Evolutionary conservation across 2,329 filamentous ascomycete genomes (phyloP).

Genomic region (Diaporthe citriasiana): DNA sequence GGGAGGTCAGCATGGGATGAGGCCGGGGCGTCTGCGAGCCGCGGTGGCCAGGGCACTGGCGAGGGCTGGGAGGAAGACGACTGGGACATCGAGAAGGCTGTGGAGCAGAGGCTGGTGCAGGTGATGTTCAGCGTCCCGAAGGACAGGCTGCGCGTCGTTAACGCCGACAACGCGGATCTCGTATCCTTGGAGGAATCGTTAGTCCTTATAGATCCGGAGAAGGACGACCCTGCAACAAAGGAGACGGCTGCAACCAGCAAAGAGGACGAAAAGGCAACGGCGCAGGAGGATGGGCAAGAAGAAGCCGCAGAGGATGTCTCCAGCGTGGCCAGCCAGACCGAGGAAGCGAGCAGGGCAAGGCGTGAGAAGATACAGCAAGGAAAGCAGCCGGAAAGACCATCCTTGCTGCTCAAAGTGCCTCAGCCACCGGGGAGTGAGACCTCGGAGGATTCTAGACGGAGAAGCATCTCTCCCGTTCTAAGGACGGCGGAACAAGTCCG

Average conservation of each 20-base stretch:
- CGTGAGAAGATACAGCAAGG: conserved; percentile 22
- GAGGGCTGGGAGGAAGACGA: conserved; percentile 72
- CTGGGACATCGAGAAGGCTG: conserved; percentile 83
- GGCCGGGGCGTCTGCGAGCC: conserved; percentile 51
- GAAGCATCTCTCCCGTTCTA: conserved; percentile 40
- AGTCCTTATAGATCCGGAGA: conserved; percentile 58
- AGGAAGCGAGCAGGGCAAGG: conserved; percentile 10
- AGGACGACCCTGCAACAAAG: conserved; percentile 41
- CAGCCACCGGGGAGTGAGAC: conserved; percentile 7
- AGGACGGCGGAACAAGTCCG: conserved; percentile 45
- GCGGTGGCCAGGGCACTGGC: conserved; percentile 51
- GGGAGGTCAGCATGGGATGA: conserved; percentile 64
- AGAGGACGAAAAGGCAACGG: conserved; percentile 12
- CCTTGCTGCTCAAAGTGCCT: conserved; percentile 37
- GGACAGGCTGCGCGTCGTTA: conserved; percentile 89
- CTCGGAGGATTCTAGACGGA: conserved; percentile 26
- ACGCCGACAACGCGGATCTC: conserved; percentile 70
- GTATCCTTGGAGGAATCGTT: conserved; percentile 54
- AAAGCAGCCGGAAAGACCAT: conserved; percentile 25
- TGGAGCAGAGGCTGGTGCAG: conserved; percentile 80
- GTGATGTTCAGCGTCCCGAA: conserved; percentile 95
- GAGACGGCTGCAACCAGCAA: not conserved
- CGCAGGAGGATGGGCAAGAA: conserved; percentile 35
- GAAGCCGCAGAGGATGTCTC: conserved; percentile 44
- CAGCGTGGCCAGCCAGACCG: conserved; percentile 35